These are phyloP conservation scores for Gracilaria domingensis DNA, from an alignment of 23 red algal species.

Conservation along the genomic window DNA sequence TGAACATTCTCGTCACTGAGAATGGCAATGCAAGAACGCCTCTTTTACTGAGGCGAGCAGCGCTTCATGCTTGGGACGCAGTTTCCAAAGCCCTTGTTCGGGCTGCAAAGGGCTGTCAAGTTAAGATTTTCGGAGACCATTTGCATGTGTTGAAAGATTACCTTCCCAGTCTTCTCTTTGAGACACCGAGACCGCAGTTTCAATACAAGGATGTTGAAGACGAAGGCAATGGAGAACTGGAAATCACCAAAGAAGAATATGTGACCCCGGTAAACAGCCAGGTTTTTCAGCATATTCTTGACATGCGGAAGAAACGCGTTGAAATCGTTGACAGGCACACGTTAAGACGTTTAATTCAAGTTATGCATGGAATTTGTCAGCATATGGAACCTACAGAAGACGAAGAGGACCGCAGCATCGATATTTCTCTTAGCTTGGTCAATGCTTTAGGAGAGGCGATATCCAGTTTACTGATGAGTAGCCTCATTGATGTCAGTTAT, in stretches of 20 bases:
- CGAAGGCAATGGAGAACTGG: slow-evolving; percentile 39
- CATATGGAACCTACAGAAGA: slow-evolving; percentile 39
- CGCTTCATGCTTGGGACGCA: slow-evolving; percentile 79
- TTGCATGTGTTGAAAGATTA: slow-evolving; percentile 41
- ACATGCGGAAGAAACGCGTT: slow-evolving; percentile 44
- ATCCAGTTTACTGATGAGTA: slow-evolving; percentile 53
- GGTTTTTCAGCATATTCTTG: slow-evolving; percentile 38
- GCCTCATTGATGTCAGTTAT: slow-evolving; percentile 65
- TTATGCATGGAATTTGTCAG: slow-evolving; percentile 59
- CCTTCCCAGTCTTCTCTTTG: slow-evolving; percentile 49
- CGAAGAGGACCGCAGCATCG: slow-evolving; percentile 41
- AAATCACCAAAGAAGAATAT: slow-evolving; percentile 68
- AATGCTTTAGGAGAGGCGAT: slow-evolving; percentile 43
- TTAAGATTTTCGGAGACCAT: slow-evolving; percentile 65
- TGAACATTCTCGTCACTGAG: slow-evolving; percentile 71
- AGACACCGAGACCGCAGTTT: slow-evolving; percentile 33
- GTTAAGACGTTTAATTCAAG: slow-evolving; percentile 40
- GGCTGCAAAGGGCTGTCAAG: slow-evolving; percentile 46
- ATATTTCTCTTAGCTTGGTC: slow-evolving; percentile 28
- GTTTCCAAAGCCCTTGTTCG: slow-evolving; percentile 52
- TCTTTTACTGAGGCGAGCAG: slow-evolving; percentile 69
- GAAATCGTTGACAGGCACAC: slow-evolving; percentile 70
- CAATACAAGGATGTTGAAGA: slow-evolving; percentile 65
- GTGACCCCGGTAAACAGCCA: slow-evolving; percentile 38
- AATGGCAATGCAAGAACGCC: slow-evolving; percentile 65